A percentile compares a stretch with the other conserved stretches of the same genome.
These are phyloP conservation scores for Colletotrichum horii DNA, from an alignment of 2,329 filamentous ascomycete species.

Conservation along the genomic window DNA sequence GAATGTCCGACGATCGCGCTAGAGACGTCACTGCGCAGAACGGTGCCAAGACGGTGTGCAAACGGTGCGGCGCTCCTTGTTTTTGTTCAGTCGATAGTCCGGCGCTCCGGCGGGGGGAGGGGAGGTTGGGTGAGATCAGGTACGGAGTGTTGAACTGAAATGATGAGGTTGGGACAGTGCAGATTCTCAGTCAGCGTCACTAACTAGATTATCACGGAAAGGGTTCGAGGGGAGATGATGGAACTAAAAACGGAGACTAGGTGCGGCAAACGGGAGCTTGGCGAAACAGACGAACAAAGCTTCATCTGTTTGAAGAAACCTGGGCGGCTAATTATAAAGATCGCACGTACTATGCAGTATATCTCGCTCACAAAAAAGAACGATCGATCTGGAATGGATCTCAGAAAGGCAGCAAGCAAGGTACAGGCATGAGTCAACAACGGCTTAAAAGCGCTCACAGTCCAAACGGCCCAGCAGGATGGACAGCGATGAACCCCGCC, in stretches of 20 bases:
- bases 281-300: not conserved
- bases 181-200: not conserved
- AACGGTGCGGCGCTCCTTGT: not conserved
- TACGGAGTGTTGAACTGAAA: not conserved
- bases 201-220: not conserved
- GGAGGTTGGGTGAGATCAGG: not conserved
- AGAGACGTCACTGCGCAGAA: constrained; percentile 7
- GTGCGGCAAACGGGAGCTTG: not conserved
- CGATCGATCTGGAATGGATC: not conserved
- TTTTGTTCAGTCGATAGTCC: not conserved
- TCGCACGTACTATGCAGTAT: not conserved
- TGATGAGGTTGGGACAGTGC: not conserved
- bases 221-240: not conserved
- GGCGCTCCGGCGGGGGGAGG: not conserved
- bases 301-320: not conserved
- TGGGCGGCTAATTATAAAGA: not conserved
- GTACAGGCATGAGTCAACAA: not conserved
- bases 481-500: not conserved
- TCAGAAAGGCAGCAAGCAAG: not conserved
- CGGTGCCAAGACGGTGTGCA: not conserved
- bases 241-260: not conserved
- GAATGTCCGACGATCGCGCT: constrained; percentile 17
- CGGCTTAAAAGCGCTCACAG: not conserved
- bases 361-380: not conserved
- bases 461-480: not conserved